These are phyloP conservation scores for Euphorbia tirucalli DNA, from an alignment of 345 rosid genomes.

Conservation along the genomic window DNA sequence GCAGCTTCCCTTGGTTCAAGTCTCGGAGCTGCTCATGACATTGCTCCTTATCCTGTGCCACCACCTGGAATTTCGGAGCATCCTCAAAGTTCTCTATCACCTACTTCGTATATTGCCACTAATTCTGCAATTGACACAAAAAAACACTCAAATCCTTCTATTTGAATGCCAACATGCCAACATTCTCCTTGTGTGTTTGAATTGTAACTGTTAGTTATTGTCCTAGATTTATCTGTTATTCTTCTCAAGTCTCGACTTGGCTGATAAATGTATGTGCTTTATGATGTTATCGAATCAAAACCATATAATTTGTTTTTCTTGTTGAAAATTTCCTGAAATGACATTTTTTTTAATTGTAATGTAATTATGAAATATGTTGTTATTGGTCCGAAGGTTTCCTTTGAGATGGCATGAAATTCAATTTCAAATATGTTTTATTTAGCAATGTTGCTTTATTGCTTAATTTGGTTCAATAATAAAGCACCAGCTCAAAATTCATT, in stretches of 20 bases:
- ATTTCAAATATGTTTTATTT: too few relatives aligned
- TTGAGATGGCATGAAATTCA: too few relatives aligned
- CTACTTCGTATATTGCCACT: conserved; percentile 2
- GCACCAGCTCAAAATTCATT: too few relatives aligned
- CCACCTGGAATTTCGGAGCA: conserved; percentile 30
- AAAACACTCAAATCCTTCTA: not conserved
- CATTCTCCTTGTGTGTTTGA: not conserved
- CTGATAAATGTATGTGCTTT: not conserved
- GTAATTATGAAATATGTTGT: not conserved
- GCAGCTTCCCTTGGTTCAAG: conserved; percentile 22
- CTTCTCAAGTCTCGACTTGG: not conserved
- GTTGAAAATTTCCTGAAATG: not conserved
- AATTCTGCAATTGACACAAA: conserved; percentile 8
- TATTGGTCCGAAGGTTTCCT: too few relatives aligned
- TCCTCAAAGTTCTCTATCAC: conserved; percentile 11
- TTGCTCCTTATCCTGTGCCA: conserved; percentile 35
- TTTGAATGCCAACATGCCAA: conserved; percentile 10
- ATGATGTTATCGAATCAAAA: not conserved
- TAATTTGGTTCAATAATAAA: too few relatives aligned
- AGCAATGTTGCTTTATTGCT: too few relatives aligned
- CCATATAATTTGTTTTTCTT: not conserved
- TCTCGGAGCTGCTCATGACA: conserved; percentile 19
- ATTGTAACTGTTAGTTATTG: conserved; percentile 10
- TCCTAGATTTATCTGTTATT: too few relatives aligned
- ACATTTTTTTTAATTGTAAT: not conserved